phyloP scores from a whole-genome alignment of 768 basidiomycete species.

The Boletus insuetus region DNA sequence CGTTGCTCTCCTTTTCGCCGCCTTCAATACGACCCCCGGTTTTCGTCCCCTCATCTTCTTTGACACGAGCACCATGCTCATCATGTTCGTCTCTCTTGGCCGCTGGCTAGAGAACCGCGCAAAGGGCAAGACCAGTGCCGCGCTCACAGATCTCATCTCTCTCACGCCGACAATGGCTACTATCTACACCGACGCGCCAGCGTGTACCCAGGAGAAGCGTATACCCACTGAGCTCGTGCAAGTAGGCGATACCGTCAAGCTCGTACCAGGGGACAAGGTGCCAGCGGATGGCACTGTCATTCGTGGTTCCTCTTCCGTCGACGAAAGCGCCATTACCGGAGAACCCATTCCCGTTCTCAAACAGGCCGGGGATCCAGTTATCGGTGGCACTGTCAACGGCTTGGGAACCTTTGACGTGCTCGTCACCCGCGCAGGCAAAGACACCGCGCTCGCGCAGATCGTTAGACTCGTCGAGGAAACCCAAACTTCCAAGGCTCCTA shows the following conservation, averaged over 20 bases:
- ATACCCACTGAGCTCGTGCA: slow-evolving; percentile 94
- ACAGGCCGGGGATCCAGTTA: slow-evolving; percentile 78
- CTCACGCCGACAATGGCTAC: slow-evolving; percentile 94
- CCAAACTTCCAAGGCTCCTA: slow-evolving; percentile 96
- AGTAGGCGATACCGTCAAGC: slow-evolving; percentile 88
- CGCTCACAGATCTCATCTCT: slow-evolving; percentile 94
- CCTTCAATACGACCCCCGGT: slow-evolving; percentile 58
- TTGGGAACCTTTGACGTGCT: slow-evolving; percentile 96
- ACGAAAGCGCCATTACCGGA: slow-evolving; percentile 96
- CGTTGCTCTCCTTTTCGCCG: slow-evolving; percentile 60
- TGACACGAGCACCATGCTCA: slow-evolving; percentile 98
- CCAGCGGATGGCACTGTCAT: slow-evolving; percentile 94
- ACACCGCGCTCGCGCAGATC: slow-evolving; percentile 95
- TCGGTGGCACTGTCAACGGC: slow-evolving; percentile 96
- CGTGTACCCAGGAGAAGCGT: slow-evolving; percentile 81
- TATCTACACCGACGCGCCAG: slow-evolving; percentile 85
- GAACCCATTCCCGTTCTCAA: slow-evolving; percentile 90
- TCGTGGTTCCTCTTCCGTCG: slow-evolving; percentile 81
- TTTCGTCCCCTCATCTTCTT: slow-evolving; percentile 90
- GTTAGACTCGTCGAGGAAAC: slow-evolving; percentile 97
- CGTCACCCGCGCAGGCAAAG: slow-evolving; percentile 92
- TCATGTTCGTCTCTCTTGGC: slow-evolving; percentile 95
- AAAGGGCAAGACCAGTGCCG: slow-evolving; percentile 95
- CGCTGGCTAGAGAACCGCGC: slow-evolving; percentile 95
- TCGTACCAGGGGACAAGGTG: slow-evolving; percentile 95